Evolutionary conservation across 768 basidiomycete species (phyloP), one percentile per base, ranked within the genome.

Genomic region (Psilocybe subaeruginosa): DNA sequence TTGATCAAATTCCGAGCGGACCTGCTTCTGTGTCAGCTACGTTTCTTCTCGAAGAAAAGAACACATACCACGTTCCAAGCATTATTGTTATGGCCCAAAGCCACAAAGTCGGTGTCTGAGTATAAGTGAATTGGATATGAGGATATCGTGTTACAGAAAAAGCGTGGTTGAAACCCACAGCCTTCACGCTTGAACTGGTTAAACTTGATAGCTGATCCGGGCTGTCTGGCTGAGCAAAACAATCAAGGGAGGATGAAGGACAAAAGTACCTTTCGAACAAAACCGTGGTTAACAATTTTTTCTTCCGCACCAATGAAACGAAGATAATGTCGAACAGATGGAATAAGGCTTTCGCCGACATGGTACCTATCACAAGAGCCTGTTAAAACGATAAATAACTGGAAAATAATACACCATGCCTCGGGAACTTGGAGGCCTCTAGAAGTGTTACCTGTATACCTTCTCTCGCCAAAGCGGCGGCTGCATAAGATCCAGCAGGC

Each of bases 121-220:
- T 37, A 2, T 47, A 49, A 58, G 23, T 23, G 23, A 23, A 23
- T 46, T 50, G 54, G 27, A 41, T 59, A 27, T 55, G 41, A 46
- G 35, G 39, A 39, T 54, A 58, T 5, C 29, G 27, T 16, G 27
- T 19, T 35, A 11, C 33, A 35, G 52, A 55, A 33, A 56, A 62
- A 29, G 41, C 12, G 62, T 14, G 23, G 12, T 8, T 19, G 29
- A 33, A 4, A 76, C 84, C 69, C 66, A 85, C 85, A 87, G 53
- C 85, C 86, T 77, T 87, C 85, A n/a, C 81, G 81, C 70, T 86
- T 86, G 67, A 74, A 83, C 65, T 85, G 84, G 66, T 86, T 86
- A 68, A 87, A 84, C 70, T 87, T 87, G 63, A 87, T 82, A 27
- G 84, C 84, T 62, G 86, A 83, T 35, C 85, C 86, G 50, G 84